Evolutionary conservation across 78 protist species (phyloP), one percentile per base, ranked within the genome.

Genomic region (Dictyostelium purpureum): DNA sequence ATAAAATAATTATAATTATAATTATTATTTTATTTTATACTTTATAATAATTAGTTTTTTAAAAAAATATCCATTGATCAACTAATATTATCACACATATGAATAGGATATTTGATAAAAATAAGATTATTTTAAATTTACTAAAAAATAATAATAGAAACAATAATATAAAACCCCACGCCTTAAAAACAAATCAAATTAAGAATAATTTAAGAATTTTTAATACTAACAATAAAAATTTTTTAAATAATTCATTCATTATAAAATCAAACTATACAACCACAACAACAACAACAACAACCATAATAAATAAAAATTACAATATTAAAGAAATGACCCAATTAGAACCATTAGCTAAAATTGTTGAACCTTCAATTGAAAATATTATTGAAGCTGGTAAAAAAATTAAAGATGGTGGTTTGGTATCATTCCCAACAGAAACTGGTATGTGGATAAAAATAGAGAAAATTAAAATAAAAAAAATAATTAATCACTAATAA

Each of bases 361-460:
- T 78, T 24, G 93, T 79, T 6, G 54, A 76, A 6, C 71, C 88
- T 49, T 31, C 42, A 16, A 19, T 28, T 21, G 70, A 88, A 14
- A 70, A 74, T 43, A 31, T 88, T 31, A 31, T 28, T 7, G 74
- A 59, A n/a, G 94, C 94, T 10, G 94, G 85, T 37, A 21, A 63
- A n/a, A 78, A 47, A 51, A 85, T 94, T 57, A 61, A 66, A 37
- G 26, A 14, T 26, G 98, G 97, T 5, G 71, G 77, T 18, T 79
- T 96, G 5, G 98, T 97, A 6, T 74, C 97, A 66, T 97, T 97
- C 59, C 98, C 99, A 33, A 98, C 99, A 2, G 99, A 98, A 61
- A 98, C 99, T 33, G 81, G 79, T 73, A 73, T 24, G 33, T 16
- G 21, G 14, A 19, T 9, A 21, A 52, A 52, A 52, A 16, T 21